Base-by-base conservation (phyloP, 2,329 filamentous ascomycete genomes). In the Ramichloridium luteum region DNA sequence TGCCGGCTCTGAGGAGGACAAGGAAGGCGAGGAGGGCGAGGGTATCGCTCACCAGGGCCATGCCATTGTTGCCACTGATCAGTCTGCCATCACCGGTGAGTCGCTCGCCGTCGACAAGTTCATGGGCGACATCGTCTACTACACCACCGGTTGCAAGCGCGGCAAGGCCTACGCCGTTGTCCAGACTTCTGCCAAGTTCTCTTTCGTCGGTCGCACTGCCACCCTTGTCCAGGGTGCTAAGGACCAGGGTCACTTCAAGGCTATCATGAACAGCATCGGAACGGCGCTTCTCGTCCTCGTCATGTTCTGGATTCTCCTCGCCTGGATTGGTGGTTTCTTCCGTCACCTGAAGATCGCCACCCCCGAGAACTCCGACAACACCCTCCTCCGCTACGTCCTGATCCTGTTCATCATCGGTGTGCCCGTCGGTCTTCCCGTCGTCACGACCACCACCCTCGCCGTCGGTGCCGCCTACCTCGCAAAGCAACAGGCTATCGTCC, bases 271-370 rank as follows among this genome's bases (percentile, higher is more conserved):
- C 70, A 77, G 72, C 53, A 83, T 84, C 52, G 78, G 78, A 60
- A 81, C 77, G 32, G 64, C 74, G 38, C 67, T 84, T 35, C 67
- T 84, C 47, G 77, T 83, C 48, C 65, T 83, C 40, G 79, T 83
- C 62, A 76, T 83, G 60, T 77, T 80, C 62, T 83, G 71, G 68
- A 80, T 83, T 57, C 66, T 84, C 49, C 62, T 71, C 35, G 68
- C 76, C 47, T 83, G 79, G 79, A 79, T 83, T 45, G 78, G 79
- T 58, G 78, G 76, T 56, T 84, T 84, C 70, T 82, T 74, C 71
- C 77, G 73, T 55, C 64, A 79, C 60, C 55, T 81, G 43, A 63
- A 65, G 44, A 72, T 83, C 46, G 71, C 71, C 14, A 68, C 65
- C 13, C 66, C 69, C 6, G 63, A 72, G 47, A 44, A 65, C 34